Percentiles rank a stretch among this genome's conserved stretches.
These are phyloP conservation scores for Medicago ruthenica DNA, from an alignment of 306 rosid species.

Conservation along the genomic window DNA sequence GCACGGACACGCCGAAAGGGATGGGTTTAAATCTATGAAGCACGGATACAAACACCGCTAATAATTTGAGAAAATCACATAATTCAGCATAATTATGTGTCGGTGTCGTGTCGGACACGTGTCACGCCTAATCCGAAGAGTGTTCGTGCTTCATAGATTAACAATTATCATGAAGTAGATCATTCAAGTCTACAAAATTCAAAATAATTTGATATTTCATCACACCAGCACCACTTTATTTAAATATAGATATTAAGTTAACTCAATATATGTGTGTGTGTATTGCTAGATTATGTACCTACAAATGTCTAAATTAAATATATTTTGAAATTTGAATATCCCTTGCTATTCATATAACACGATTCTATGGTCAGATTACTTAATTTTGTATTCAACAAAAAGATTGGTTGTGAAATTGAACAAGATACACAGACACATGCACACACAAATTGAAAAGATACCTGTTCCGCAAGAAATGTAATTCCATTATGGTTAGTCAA, in stretches of 20 bases:
- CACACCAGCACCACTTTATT: neutral
- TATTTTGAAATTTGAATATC: too few species aligned
- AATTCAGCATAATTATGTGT: too few species aligned
- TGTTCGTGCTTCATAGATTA: too few species aligned
- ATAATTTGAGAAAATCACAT: too few species aligned
- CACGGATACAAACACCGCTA: too few species aligned
- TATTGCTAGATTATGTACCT: too few species aligned
- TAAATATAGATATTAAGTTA: neutral
- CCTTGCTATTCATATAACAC: neutral
- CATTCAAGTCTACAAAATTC: neutral
- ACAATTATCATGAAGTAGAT: neutral
- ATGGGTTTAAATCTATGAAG: too few species aligned
- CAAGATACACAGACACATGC: neutral
- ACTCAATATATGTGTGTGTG: too few species aligned
- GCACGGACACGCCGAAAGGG: too few species aligned
- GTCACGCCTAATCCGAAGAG: too few species aligned
- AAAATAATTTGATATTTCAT: neutral
- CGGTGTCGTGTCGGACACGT: too few species aligned
- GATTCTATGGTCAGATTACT: neutral
- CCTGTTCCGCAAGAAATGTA: conserved; percentile 91
- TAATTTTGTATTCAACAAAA: neutral
- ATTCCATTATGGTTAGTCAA: conserved; percentile 75
- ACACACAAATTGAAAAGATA: conserved; percentile 41
- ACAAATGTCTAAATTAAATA: too few species aligned
- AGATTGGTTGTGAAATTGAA: neutral